A percentile compares a stretch with the other conserved stretches of the same genome.
These are phyloP conservation scores for Mucor indicus DNA, from an alignment of 371 early-diverging fungal species.

Conservation along the genomic window DNA sequence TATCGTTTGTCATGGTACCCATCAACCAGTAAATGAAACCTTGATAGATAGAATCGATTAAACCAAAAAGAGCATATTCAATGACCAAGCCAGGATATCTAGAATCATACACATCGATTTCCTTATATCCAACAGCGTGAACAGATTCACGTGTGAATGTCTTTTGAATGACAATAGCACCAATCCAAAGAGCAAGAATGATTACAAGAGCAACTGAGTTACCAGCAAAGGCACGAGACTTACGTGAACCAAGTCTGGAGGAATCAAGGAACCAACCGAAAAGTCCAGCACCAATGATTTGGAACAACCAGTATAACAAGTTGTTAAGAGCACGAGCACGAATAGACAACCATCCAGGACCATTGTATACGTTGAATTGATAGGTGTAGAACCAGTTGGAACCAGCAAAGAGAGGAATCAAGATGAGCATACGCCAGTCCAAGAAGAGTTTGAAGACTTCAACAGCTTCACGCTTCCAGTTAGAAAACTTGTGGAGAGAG, in stretches of 20 bases:
- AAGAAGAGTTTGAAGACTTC: conserved; percentile 61
- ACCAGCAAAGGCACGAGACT: conserved; percentile 53
- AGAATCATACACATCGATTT: conserved; percentile 29
- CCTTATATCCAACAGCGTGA: conserved; percentile 12
- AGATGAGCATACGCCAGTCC: conserved; percentile 62
- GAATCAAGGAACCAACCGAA: conserved; percentile 61
- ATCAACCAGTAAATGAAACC: conserved; percentile 72
- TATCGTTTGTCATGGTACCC: conserved; percentile 70
- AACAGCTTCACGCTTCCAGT: conserved; percentile 50
- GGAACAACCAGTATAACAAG: conserved; percentile 68
- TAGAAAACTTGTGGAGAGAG: conserved; percentile 55
- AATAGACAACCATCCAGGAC: conserved; percentile 46
- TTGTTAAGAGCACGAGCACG: conserved; percentile 67
- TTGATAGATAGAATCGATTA: conserved; percentile 72
- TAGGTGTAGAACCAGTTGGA: conserved; percentile 81
- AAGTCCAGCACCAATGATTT: conserved; percentile 62
- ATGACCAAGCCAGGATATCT: conserved; percentile 48
- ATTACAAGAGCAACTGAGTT: conserved; percentile 39
- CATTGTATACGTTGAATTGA: conserved; percentile 46
- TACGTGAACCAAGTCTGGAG: conserved; percentile 36
- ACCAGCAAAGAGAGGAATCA: conserved; percentile 67
- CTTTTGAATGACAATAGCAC: conserved; percentile 53
- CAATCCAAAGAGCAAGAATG: conserved; percentile 56
- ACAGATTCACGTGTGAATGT: conserved; percentile 32
- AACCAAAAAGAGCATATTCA: conserved; percentile 63